These are phyloP conservation scores for Botrytis squamosa DNA, from an alignment of 2,329 filamentous ascomycete genomes.

Conservation along the genomic window DNA sequence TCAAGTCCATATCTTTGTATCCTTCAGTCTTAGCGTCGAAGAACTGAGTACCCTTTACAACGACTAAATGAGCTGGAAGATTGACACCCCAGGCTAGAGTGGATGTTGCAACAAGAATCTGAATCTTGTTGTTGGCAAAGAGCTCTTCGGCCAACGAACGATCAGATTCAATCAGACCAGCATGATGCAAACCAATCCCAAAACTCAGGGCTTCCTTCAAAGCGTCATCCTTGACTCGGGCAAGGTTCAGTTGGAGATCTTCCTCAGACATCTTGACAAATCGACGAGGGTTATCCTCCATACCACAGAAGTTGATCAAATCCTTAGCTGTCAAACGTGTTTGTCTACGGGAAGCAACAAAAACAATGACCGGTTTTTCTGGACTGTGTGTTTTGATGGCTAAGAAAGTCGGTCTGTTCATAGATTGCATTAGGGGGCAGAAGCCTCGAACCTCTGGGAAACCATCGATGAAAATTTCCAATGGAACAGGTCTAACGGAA, in stretches of 20 bases:
- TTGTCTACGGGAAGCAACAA: conserved; percentile 92
- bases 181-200: conserved; percentile 95
- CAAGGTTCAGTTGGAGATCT: conserved; percentile 83
- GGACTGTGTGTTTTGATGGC: conserved; percentile 97
- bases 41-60: conserved; percentile 97
- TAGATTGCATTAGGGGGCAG: conserved; percentile 96
- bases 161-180: conserved; percentile 92
- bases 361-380: conserved; percentile 95
- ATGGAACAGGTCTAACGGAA: conserved; percentile 90
- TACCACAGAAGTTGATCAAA: conserved; percentile 93
- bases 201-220: conserved; percentile 93
- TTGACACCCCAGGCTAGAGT: conserved; percentile 99
- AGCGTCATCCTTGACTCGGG: conserved; percentile 88
- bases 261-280: conserved; percentile 96
- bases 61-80: conserved; percentile 90
- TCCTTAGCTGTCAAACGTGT: conserved; percentile 94
- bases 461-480: conserved; percentile 96
- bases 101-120: conserved; percentile 84
- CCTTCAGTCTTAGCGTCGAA: conserved; percentile 97
- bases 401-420: conserved; percentile 96
- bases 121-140: conserved; percentile 96
- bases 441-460: conserved; percentile 95
- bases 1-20: conserved; percentile 98
- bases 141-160: conserved; percentile 89
- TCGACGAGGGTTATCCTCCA: conserved; percentile 94